Evolutionary conservation across 2,329 filamentous ascomycete genomes (phyloP).

Genomic region (Pseudogymnoascus sp.): DNA sequence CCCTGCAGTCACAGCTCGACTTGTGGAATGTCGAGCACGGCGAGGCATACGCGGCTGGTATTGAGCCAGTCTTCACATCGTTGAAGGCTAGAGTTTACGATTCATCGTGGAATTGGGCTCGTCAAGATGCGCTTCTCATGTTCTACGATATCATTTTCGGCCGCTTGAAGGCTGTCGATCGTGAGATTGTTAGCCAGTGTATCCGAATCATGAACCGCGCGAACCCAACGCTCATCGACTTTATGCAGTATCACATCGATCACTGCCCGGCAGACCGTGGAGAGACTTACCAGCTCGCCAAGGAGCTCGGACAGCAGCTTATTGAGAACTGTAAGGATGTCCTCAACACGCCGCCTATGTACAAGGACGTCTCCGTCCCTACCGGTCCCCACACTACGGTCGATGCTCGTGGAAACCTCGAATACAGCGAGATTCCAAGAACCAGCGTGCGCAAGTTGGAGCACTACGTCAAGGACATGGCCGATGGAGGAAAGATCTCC

Average conservation of each 20-base stretch:
- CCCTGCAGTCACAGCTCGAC: constrained; percentile 87
- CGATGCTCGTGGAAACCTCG: constrained; percentile 83
- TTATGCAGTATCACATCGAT: constrained; percentile 99
- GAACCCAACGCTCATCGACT: constrained; percentile 89
- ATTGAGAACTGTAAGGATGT: constrained; percentile 98
- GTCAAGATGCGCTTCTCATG: constrained; percentile 95
- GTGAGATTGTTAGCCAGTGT: constrained; percentile 97
- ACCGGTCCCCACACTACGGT: constrained; percentile 91
- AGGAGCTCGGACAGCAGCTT: constrained; percentile 84
- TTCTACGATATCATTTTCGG: constrained; percentile 99
- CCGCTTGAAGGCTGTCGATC: constrained; percentile 82
- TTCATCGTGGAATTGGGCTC: constrained; percentile 98
- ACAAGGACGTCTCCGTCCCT: constrained; percentile 90
- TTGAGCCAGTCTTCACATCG: constrained; percentile 86
- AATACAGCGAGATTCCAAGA: constrained; percentile 80
- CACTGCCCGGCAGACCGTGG: constrained; percentile 95
- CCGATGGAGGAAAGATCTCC: constrained; percentile 94
- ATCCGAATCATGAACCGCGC: constrained; percentile 99
- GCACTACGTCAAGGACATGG: constrained; percentile 98
- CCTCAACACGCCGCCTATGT: constrained; percentile 72
- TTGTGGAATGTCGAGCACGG: constrained; percentile 94
- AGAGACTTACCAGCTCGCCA: constrained; percentile 96
- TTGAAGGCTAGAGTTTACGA: constrained; percentile 96
- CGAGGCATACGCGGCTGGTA: constrained; percentile 90
- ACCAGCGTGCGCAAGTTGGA: constrained; percentile 91